phyloP scores from a whole-genome alignment of 495 filamentous ascomycete genomes.

The Xanthoparmelia taractica region DNA sequence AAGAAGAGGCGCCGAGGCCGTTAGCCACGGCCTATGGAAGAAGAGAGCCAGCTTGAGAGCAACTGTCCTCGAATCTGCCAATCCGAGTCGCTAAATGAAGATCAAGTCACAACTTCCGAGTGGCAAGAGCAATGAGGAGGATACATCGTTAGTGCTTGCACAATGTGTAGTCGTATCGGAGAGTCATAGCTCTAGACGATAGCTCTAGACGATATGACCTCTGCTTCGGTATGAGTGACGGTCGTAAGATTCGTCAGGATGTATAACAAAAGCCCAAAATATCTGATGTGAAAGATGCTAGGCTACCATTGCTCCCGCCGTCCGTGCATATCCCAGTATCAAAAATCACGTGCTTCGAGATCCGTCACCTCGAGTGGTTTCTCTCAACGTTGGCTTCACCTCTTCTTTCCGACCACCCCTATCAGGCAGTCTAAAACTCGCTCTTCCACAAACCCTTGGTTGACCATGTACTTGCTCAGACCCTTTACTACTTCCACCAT shows the following conservation, averaged over 20 bases:
- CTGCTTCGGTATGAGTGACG: neutral
- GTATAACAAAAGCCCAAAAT: neutral
- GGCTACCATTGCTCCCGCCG: neutral
- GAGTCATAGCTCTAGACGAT: neutral
- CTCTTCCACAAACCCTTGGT: constrained; percentile 64
- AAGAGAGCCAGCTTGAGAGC: neutral
- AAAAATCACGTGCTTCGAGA: neutral
- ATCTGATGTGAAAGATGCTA: neutral
- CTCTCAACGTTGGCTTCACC: constrained; percentile 9
- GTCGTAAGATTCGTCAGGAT: neutral
- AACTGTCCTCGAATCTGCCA: neutral
- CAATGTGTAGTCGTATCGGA: neutral
- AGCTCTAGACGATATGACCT: neutral
- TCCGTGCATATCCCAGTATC: neutral
- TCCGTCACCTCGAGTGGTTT: neutral
- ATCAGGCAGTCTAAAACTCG: constrained; percentile 39
- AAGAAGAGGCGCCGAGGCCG: neutral
- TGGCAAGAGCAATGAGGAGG: neutral
- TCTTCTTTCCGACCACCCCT: constrained; percentile 12
- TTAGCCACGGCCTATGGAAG: neutral
- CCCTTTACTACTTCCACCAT: constrained; percentile 82
- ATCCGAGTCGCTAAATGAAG: neutral
- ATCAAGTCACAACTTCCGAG: neutral
- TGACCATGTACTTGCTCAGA: constrained; percentile 75
- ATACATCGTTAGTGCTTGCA: neutral